These are phyloP conservation scores for Aspergillus brunneoviolaceus DNA, from an alignment of 2,329 filamentous ascomycete species.

Conservation along the genomic window DNA sequence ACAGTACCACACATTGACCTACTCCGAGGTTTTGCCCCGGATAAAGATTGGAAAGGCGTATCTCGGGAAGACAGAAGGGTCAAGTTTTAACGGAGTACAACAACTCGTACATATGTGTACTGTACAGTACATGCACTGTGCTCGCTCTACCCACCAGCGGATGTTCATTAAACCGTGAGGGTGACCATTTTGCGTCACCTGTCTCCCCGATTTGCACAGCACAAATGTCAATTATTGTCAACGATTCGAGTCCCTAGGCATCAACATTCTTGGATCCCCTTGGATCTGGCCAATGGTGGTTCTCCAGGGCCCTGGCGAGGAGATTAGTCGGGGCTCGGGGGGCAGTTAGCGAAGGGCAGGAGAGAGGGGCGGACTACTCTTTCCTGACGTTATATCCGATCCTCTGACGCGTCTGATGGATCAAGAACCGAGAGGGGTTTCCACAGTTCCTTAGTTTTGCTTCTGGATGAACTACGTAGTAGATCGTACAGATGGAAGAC, in stretches of 20 bases:
- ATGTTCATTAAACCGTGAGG: not conserved
- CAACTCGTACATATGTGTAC: no score
- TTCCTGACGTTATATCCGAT: constrained; percentile 2
- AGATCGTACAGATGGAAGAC: no score
- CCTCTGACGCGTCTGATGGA: constrained; percentile 5
- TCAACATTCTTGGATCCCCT: not conserved
- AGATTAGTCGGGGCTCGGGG: not conserved
- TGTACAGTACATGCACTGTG: no score
- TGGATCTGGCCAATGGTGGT: not conserved
- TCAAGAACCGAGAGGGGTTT: not conserved
- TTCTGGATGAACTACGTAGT: not conserved
- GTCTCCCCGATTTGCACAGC: not conserved
- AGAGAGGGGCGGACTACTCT: not conserved
- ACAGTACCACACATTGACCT: no score
- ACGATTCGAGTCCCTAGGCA: not conserved
- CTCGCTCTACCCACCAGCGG: no score
- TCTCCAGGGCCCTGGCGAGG: not conserved
- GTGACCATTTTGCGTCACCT: not conserved
- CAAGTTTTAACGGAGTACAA: no score
- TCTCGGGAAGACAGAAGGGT: no score
- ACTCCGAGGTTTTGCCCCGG: no score
- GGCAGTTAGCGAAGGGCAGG: no score
- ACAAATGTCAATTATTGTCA: no score
- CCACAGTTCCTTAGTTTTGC: not conserved
- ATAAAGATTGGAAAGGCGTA: no score